A percentile compares a stretch with the other conserved stretches of the same genome.
Evolutionary conservation across 768 basidiomycete species (phyloP).

Genomic region (Xerocomellus intermedius): DNA sequence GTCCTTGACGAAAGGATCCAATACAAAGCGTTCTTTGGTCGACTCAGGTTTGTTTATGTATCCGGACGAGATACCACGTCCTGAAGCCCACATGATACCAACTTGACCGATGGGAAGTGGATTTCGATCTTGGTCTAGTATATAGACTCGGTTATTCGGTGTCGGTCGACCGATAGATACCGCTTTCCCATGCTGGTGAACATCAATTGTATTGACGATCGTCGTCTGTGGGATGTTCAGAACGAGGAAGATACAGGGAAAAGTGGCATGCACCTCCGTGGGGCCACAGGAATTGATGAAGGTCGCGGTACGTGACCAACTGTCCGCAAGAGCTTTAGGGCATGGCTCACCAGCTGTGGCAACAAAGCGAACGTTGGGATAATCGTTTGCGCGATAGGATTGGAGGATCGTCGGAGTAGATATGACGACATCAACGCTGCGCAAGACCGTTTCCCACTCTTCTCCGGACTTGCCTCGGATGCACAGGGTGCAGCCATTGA

Average conservation of each 20-base stretch:
- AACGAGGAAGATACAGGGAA: not conserved
- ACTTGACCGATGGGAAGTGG: not conserved
- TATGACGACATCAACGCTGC: not conserved
- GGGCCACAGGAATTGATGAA: conserved; percentile 1
- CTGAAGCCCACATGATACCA: not conserved
- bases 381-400: not conserved
- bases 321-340: not conserved
- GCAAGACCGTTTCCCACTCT: not conserved
- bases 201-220: not conserved
- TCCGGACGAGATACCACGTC: not conserved
- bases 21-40: not conserved
- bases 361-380: not conserved
- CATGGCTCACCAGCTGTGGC: not conserved
- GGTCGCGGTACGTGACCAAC: not conserved
- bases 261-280: not conserved
- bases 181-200: not conserved
- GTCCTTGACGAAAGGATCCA: not conserved
- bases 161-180: not conserved
- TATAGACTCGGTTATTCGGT: not conserved
- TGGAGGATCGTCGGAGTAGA: not conserved
- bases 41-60: not conserved
- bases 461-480: not conserved
- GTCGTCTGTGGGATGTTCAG: not conserved
- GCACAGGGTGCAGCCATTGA: not conserved
- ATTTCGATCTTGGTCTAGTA: not conserved